A percentile compares a stretch with the other conserved stretches of the same genome.
phyloP scores from a whole-genome alignment of 2,329 filamentous ascomycete genomes.

The Sordariomycetes sp. region DNA sequence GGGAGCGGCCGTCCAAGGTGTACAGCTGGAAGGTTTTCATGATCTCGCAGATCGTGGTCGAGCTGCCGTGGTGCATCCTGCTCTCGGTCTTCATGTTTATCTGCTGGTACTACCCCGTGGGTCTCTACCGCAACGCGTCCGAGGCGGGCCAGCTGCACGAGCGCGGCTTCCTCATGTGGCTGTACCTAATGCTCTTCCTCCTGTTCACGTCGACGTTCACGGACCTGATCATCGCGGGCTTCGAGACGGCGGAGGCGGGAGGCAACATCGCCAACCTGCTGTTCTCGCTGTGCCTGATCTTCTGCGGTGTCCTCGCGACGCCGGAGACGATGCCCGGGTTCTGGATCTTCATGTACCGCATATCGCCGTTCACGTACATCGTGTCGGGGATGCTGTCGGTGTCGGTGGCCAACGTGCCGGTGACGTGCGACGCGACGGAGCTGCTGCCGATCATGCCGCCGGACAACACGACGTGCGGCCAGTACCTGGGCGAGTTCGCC shows the following conservation, averaged over 20 bases:
- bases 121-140: constrained; percentile 60
- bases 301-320: constrained; percentile 62
- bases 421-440: constrained; percentile 62
- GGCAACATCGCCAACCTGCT: constrained; percentile 67
- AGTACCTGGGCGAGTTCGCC: constrained; percentile 47
- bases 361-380: constrained; percentile 76
- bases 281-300: constrained; percentile 64
- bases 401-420: constrained; percentile 55
- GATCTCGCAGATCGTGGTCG: constrained; percentile 71
- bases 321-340: constrained; percentile 56
- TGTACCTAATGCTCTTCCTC: constrained; percentile 65
- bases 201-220: constrained; percentile 76
- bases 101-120: constrained; percentile 80
- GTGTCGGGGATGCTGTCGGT: constrained; percentile 61
- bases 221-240: constrained; percentile 63
- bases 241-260: constrained; percentile 64
- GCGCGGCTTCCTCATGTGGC: constrained; percentile 69
- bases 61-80: constrained; percentile 74
- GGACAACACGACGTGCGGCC: constrained; percentile 42
- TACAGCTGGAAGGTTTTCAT: constrained; percentile 84
- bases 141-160: constrained; percentile 50
- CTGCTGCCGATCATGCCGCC: constrained; percentile 53
- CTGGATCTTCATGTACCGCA: constrained; percentile 78
- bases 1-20: constrained; percentile 73
- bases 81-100: constrained; percentile 69